Evolutionary conservation across 73 alveolate genomes (phyloP).

Genomic region (Paramecium bursaria): DNA sequence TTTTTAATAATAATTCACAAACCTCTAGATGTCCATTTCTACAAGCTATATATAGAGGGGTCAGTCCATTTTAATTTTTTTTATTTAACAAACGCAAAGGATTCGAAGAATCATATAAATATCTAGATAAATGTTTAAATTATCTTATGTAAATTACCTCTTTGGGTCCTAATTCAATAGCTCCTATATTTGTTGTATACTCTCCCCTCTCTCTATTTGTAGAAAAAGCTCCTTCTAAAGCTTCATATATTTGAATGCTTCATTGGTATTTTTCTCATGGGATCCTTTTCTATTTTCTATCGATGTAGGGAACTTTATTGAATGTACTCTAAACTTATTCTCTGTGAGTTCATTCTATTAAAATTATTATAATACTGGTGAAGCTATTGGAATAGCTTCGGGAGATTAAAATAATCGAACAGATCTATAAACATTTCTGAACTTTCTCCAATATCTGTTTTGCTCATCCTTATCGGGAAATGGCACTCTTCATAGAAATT

Average conservation of each 20-base stretch:
- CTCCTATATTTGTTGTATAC: background rate
- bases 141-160: too few species aligned
- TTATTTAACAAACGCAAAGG: conserved; percentile 49
- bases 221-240: background rate
- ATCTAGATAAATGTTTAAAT: background rate
- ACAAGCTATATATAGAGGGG: conserved; percentile 83
- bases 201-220: conserved; percentile 1
- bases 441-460: conserved; percentile 15
- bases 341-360: conserved; percentile 6
- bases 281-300: background rate
- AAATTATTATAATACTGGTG: conserved; percentile 22
- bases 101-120: conserved; percentile 42
- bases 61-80: conserved; percentile 64
- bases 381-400: background rate
- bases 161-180: conserved; percentile 32
- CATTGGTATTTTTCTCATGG: conserved; percentile 1
- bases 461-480: conserved; percentile 4
- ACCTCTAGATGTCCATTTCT: conserved; percentile 71
- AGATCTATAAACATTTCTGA: conserved; percentile 3
- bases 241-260: conserved; percentile 1
- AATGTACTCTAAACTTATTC: too few species aligned
- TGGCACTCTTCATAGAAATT: conserved; percentile 4
- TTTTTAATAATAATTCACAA: conserved; percentile 60
- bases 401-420: conserved; percentile 4
- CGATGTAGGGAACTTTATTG: background rate